Conservation (phyloP, 2,329 filamentous ascomycete genomes). For the Clonostachys sp. region DNA sequence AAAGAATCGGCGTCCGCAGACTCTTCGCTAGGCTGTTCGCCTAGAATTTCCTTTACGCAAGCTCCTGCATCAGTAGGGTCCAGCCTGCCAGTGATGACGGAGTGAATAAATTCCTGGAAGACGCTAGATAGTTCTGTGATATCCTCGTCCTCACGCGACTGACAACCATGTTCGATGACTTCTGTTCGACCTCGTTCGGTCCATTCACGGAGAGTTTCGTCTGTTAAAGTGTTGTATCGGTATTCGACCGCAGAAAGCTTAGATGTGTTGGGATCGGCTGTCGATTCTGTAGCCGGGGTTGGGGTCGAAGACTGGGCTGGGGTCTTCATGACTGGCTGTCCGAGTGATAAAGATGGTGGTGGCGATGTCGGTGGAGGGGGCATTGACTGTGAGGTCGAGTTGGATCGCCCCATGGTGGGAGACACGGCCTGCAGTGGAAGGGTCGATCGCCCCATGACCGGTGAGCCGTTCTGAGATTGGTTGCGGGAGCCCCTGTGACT, state of each 20-base stretch:
- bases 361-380: conserved; percentile 11
- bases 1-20: conserved; percentile 43
- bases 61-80: conserved; percentile 64
- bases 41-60: conserved; percentile 70
- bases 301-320: conserved; percentile 8
- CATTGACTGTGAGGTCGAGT: conserved; percentile 4
- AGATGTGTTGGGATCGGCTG: conserved; percentile 18
- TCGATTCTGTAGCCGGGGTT: conserved; percentile 10
- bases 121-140: conserved; percentile 63
- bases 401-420: background rate
- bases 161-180: conserved; percentile 59
- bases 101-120: conserved; percentile 80
- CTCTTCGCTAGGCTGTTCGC: conserved; percentile 10
- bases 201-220: conserved; percentile 67
- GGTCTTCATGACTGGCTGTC: conserved; percentile 8
- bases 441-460: background rate
- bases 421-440: conserved; percentile 1
- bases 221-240: conserved; percentile 72
- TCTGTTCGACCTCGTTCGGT: conserved; percentile 58
- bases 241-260: conserved; percentile 40
- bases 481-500: background rate
- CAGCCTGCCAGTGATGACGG: conserved; percentile 66
- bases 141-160: conserved; percentile 65
- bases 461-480: background rate
- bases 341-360: conserved; percentile 8